These are phyloP conservation scores for Fusarium citri DNA, from an alignment of 2,329 filamentous ascomycete species.

Conservation along the genomic window DNA sequence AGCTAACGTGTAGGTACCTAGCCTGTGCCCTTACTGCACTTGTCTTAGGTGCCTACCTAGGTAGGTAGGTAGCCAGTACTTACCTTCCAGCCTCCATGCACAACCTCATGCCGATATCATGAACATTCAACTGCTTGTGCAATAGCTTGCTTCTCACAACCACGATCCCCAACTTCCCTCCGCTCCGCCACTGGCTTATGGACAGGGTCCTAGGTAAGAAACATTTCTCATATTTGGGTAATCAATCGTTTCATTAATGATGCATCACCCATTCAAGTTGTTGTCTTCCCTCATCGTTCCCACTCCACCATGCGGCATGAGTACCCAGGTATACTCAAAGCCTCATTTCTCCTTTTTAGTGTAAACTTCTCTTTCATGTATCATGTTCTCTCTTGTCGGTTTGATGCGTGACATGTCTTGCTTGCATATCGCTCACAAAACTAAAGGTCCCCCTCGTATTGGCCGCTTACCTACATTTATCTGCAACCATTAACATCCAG, in stretches of 20 bases:
- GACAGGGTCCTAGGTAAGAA: background rate
- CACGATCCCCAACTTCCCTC: background rate
- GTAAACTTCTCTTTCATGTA: background rate
- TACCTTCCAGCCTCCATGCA: slow-evolving; percentile 4
- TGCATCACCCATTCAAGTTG: slow-evolving; percentile 9
- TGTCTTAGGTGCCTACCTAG: too few relatives aligned
- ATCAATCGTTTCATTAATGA: background rate
- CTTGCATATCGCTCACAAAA: slow-evolving; percentile 21
- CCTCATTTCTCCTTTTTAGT: slow-evolving; percentile 17
- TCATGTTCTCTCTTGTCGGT: slow-evolving; percentile 24
- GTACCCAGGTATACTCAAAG: slow-evolving; percentile 14
- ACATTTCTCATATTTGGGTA: background rate
- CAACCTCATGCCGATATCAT: slow-evolving; percentile 11
- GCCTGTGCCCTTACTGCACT: background rate
- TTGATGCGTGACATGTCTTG: slow-evolving; percentile 17
- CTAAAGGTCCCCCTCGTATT: slow-evolving; percentile 13
- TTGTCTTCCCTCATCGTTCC: slow-evolving; percentile 13
- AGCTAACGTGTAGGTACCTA: background rate
- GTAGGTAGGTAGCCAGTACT: background rate
- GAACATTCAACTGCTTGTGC: slow-evolving; percentile 9
- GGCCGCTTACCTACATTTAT: slow-evolving; percentile 23
- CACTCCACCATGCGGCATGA: slow-evolving; percentile 27
- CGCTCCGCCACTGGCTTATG: background rate
- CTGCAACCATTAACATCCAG: slow-evolving; percentile 9
- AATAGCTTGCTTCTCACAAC: slow-evolving; percentile 17